Evolutionary conservation across 75 land plant genomes (phyloP), one percentile per base, ranked within the genome.

Genomic region (Picea sitchensis): DNA sequence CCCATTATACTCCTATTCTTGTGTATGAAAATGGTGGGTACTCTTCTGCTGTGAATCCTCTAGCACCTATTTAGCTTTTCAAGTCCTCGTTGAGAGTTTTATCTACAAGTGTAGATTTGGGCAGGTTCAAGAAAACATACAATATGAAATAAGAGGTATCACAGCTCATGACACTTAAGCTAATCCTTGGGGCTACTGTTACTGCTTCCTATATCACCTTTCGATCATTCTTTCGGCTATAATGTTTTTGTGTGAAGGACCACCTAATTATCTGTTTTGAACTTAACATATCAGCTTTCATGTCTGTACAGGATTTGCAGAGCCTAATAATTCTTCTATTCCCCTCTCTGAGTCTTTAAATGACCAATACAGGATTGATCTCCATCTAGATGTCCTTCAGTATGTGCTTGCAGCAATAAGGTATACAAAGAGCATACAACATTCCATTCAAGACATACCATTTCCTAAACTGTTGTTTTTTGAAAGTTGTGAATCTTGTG

Each of bases 11-110:
- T 61, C 82, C 83, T 14, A 65, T 82, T 2, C 64, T 58, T 83
- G 30, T 83, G 31, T 77, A 83, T 32, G 84, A 83, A 75, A 83
- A 76, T 80, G 84, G 84, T 83, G 38, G 15, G 57, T n/a, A 51
- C 14, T 8, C 32, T 38, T 57, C 7, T 79, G 0, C 5, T 31
- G 15, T 31, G 0, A 34, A 5, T 68, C 44, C 9, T 68, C 20
- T 68, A 14, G 41, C 7, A 34, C 72, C 72, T 4, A 20, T 11
- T 38, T 5, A 18, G n/a, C 15, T 68, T 23, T 65, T 14, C 14
- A 65, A 13, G 36, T 65, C 0, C 3, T 26, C 4, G 0, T 65
- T 65, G 68, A 65, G 17, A 65, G 14, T 1, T 65, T 65, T 65
- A 9, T 12, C 0, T 31, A 11, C 14, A 23, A 2, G 14, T 68